Conservation (phyloP, 2,329 filamentous ascomycete genomes). For the Bipolaris gigantea region DNA sequence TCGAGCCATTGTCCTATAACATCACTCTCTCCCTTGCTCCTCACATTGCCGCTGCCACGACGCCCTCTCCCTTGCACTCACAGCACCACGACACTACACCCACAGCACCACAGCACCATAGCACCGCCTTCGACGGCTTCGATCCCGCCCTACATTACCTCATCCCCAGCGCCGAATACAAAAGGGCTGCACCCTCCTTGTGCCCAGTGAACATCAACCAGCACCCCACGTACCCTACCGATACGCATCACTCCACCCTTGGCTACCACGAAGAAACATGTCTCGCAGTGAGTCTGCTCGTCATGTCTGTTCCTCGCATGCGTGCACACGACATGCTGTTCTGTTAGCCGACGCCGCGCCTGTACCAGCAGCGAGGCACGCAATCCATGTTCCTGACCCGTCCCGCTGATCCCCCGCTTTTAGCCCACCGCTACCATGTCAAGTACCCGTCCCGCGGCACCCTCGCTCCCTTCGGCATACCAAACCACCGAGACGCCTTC, state of each 20-base stretch:
- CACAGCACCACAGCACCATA: background rate
- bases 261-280: slow-evolving; percentile 4
- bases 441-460: slow-evolving; percentile 15
- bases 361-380: background rate
- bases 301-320: background rate
- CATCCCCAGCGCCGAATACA: background rate
- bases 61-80: background rate
- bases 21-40: background rate
- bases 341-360: background rate
- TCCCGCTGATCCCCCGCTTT: slow-evolving; percentile 5
- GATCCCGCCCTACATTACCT: background rate
- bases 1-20: background rate
- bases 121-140: background rate
- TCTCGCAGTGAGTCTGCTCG: slow-evolving; percentile 10
- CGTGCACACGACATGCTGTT: background rate
- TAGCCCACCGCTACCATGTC: slow-evolving; percentile 5
- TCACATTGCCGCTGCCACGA: slow-evolving; percentile 5
- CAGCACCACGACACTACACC: background rate
- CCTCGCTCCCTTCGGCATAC: slow-evolving; percentile 25
- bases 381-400: background rate
- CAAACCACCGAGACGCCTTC: slow-evolving; percentile 24
- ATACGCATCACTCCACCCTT: background rate
- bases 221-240: background rate
- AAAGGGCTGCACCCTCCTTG: background rate
- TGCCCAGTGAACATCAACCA: background rate